Percentiles rank a stretch among this genome's conserved stretches.
phyloP scores from a whole-genome alignment of 257 asterid genomes.

The Capsicum baccatum region DNA sequence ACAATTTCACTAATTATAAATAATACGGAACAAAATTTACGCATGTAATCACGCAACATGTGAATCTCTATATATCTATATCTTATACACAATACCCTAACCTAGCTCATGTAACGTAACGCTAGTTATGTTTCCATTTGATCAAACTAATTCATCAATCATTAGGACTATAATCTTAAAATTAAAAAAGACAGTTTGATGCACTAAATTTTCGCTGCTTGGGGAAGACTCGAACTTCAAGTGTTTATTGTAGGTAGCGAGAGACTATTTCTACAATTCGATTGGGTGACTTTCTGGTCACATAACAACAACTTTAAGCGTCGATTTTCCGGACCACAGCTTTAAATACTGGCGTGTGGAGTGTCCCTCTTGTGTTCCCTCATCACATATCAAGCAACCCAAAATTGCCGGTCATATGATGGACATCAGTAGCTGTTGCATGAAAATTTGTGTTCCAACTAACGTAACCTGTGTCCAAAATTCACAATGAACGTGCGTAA shows the following conservation, averaged over 20 bases:
- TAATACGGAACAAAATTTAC: background rate
- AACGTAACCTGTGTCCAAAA: background rate
- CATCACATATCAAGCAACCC: background rate
- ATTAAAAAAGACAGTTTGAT: too few relatives aligned
- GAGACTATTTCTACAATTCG: too few relatives aligned
- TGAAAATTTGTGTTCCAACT: constrained; percentile 33
- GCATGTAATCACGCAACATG: background rate
- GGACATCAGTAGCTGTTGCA: constrained; percentile 33
- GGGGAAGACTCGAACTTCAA: too few relatives aligned
- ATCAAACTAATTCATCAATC: too few relatives aligned
- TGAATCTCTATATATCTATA: background rate
- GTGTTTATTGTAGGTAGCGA: too few relatives aligned
- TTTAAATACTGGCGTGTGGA: constrained; percentile 39
- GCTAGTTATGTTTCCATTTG: too few relatives aligned
- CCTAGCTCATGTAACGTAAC: too few relatives aligned
- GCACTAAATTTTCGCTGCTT: too few relatives aligned
- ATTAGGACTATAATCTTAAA: too few relatives aligned
- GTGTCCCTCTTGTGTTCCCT: constrained; percentile 50
- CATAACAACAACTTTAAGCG: too few relatives aligned
- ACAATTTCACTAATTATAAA: too few relatives aligned
- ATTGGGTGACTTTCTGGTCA: too few relatives aligned
- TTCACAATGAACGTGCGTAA: background rate
- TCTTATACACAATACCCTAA: background rate
- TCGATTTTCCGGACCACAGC: background rate
- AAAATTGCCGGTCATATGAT: constrained; percentile 25